Evolutionary conservation across 2,329 filamentous ascomycete genomes (phyloP).

Genomic region (Penicillium sp.): DNA sequence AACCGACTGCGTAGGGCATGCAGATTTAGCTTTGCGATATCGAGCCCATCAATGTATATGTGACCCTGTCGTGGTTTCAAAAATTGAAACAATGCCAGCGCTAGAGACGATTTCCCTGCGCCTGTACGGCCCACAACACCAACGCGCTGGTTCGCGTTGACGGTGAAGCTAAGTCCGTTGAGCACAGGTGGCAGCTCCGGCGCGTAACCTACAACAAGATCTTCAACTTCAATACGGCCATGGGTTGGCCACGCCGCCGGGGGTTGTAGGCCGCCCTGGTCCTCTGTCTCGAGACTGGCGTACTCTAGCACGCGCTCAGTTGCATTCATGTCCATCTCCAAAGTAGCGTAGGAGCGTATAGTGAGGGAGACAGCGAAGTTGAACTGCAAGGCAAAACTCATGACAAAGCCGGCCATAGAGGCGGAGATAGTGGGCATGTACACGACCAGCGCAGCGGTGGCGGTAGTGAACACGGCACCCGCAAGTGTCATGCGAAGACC

Average conservation of each 20-base stretch:
- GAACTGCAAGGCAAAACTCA: constrained; percentile 71
- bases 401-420: constrained; percentile 69
- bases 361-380: constrained; percentile 63
- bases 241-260: constrained; percentile 69
- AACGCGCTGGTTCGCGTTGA: constrained; percentile 47
- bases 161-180: constrained; percentile 55
- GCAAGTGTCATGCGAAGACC: constrained; percentile 68
- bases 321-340: constrained; percentile 94
- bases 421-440: constrained; percentile 61
- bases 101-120: constrained; percentile 47
- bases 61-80: constrained; percentile 41
- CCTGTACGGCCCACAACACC: constrained; percentile 48
- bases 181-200: constrained; percentile 68
- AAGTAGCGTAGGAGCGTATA: constrained; percentile 61
- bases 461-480: constrained; percentile 65
- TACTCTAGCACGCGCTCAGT: constrained; percentile 92
- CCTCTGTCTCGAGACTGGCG: constrained; percentile 62
- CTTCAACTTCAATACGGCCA: background rate
- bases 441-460: constrained; percentile 64
- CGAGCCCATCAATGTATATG: constrained; percentile 44
- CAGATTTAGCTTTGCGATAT: constrained; percentile 42
- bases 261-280: constrained; percentile 38
- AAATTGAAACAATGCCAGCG: constrained; percentile 46
- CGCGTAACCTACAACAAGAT: constrained; percentile 70
- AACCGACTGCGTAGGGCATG: constrained; percentile 43